A percentile compares a stretch with the other conserved stretches of the same genome.
Evolutionary conservation across 2,329 filamentous ascomycete genomes (phyloP).

Genomic region (Pseudogymnoascus sp.): DNA sequence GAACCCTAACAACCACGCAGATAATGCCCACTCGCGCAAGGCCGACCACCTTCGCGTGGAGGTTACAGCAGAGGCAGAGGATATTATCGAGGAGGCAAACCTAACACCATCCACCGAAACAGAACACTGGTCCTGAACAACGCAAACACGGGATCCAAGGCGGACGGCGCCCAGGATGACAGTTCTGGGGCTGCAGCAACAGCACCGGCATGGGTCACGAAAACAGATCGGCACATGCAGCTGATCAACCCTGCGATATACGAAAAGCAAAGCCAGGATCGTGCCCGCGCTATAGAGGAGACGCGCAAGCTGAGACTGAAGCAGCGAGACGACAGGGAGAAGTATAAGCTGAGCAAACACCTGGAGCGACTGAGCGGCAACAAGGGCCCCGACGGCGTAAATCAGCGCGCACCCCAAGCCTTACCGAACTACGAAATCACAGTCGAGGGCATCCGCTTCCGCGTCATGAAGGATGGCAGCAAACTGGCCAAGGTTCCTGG

Average conservation of each 20-base stretch:
- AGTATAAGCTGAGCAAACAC: slow-evolving; percentile 47
- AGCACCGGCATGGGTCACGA: slow-evolving; percentile 57
- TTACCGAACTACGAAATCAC: slow-evolving; percentile 52
- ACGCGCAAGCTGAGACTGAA: slow-evolving; percentile 53
- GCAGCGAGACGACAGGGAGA: slow-evolving; percentile 51
- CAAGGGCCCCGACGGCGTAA: slow-evolving; percentile 15
- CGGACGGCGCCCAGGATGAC: slow-evolving; percentile 31
- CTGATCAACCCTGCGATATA: slow-evolving; percentile 76
- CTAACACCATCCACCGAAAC: slow-evolving; percentile 42
- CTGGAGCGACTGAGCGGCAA: slow-evolving; percentile 33
- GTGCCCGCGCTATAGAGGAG: slow-evolving; percentile 65
- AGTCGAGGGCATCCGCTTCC: slow-evolving; percentile 68
- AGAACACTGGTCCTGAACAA: slow-evolving; percentile 60
- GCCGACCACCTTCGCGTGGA: slow-evolving; percentile 25
- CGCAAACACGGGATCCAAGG: slow-evolving; percentile 21
- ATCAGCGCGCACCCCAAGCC: slow-evolving; percentile 25
- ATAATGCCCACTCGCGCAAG: slow-evolving; percentile 21
- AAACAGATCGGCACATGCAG: slow-evolving; percentile 70
- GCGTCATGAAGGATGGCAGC: slow-evolving; percentile 69
- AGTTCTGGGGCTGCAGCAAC: slow-evolving; percentile 26
- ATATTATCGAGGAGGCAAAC: slow-evolving; percentile 32
- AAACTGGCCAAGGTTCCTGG: slow-evolving; percentile 71
- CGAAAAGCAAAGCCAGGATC: slow-evolving; percentile 63
- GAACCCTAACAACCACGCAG: slow-evolving; percentile 20
- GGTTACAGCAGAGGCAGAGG: slow-evolving; percentile 22